Evolutionary conservation across 441 rosid species (phyloP), one percentile per base, ranked within the genome.

Genomic region (Euphorbia celastroides): DNA sequence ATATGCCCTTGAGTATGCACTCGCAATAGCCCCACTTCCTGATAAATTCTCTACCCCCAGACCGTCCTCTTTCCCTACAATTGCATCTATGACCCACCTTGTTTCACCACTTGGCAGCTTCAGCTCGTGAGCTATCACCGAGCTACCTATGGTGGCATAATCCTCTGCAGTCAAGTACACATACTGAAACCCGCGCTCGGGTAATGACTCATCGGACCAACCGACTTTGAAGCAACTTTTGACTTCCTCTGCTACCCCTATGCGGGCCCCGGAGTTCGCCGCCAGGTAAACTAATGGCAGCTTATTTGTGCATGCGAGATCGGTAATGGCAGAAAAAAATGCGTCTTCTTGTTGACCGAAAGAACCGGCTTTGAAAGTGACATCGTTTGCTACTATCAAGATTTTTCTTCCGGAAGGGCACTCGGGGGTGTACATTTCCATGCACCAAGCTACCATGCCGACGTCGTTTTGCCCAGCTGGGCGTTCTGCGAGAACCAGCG

Each of bases 331-430:
- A 68, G 71, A 87, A 77, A 95, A 95, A 85, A 92, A 92, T 41
- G 99, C 97, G 57, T 95, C 99, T 81, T 95, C 99, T 78, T 81
- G 90, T 60, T 92, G 98, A 68, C 99, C 99, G 78, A 95, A 95
- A 68, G 99, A 95, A 67, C 99, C 99, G 32, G 96, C 98, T 81
- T 86, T 92, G 78, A 88, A 92, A 75, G 99, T 95, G 72, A 92
- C 97, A 71, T 95, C 99, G 78, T 95, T 95, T 30, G 96, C 81
- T 25, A 95, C 87, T 61, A 95, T 67, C 64, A 92, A 77, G 72
- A 92, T 80, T 66, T 73, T 90, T 70, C 99, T 88, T 80, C 99
- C 99, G 75, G 87, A 81, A 60, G 99, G 96, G 75, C 90, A 95
- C 82, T 95, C 99, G 0, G 97, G 97, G 64, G 96, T 92, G 57